phyloP scores from a whole-genome alignment of 164 flowering plant genomes.

The Kalanchoe fedtschenkoi region DNA sequence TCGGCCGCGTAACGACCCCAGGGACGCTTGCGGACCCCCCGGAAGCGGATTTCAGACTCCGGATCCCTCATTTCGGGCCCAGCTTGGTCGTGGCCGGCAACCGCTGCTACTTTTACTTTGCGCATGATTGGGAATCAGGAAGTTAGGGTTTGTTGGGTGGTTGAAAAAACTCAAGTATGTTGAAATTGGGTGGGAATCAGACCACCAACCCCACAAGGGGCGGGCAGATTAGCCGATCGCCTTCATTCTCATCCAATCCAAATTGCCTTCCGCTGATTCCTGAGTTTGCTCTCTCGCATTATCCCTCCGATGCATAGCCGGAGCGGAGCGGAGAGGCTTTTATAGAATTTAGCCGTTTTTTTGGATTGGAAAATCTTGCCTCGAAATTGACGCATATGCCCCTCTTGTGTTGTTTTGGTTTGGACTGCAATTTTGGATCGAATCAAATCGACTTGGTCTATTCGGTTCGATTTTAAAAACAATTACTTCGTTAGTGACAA shows the following conservation, averaged over 20 bases:
- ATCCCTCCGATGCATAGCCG: background rate
- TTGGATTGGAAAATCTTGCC: background rate
- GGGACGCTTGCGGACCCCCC: slow-evolving; percentile 74
- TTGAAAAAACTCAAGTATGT: background rate
- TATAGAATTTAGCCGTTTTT: background rate
- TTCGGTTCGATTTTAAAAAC: too few relatives aligned
- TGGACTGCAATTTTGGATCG: too few relatives aligned
- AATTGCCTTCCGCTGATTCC: background rate
- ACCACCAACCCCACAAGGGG: slow-evolving; percentile 4
- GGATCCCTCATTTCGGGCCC: background rate
- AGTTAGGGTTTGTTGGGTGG: background rate
- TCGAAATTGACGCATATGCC: background rate
- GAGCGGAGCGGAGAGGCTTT: background rate
- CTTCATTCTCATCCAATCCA: too few relatives aligned
- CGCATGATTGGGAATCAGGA: slow-evolving; percentile 1
- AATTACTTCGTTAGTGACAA: too few relatives aligned
- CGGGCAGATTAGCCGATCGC: background rate
- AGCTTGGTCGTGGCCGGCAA: background rate
- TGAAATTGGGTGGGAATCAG: slow-evolving; percentile 1
- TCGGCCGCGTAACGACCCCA: slow-evolving; percentile 85
- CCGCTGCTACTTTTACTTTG: background rate
- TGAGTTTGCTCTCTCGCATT: background rate
- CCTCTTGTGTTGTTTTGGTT: background rate
- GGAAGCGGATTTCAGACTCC: slow-evolving; percentile 31
- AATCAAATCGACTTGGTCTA: too few relatives aligned